phyloP scores from a whole-genome alignment of 495 filamentous ascomycete species.

The Hyaloscypha finlandica region DNA sequence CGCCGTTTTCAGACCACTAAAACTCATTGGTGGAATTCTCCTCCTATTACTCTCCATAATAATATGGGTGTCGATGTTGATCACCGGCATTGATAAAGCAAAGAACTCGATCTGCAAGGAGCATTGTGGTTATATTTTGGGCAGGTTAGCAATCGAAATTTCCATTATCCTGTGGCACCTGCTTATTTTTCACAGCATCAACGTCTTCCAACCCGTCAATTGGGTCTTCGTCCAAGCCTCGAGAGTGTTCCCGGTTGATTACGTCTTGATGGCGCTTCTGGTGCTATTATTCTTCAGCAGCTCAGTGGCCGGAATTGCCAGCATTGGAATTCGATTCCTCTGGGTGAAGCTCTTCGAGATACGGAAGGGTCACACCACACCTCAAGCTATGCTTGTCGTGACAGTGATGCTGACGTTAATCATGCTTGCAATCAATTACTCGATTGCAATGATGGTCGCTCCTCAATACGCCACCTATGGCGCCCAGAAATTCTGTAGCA shows the following conservation, averaged over 20 bases:
- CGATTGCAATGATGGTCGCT: conserved; percentile 84
- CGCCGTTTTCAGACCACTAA: conserved; percentile 77
- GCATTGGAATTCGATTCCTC: conserved; percentile 90
- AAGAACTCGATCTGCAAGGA: conserved; percentile 91
- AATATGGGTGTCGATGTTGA: conserved; percentile 88
- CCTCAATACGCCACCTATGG: conserved; percentile 95
- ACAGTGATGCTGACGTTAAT: conserved; percentile 90
- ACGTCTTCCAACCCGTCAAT: conserved; percentile 94
- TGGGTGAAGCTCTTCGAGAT: conserved; percentile 93
- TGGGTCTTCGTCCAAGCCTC: conserved; percentile 83
- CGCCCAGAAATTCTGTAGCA: conserved; percentile 89
- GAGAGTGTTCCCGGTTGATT: conserved; percentile 88
- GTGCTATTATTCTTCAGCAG: conserved; percentile 84
- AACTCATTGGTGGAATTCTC: conserved; percentile 80
- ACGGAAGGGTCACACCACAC: conserved; percentile 82
- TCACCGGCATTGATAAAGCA: conserved; percentile 94
- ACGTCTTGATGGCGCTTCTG: conserved; percentile 79
- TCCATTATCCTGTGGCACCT: not conserved
- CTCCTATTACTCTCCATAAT: conserved; percentile 69
- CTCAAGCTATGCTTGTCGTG: conserved; percentile 88
- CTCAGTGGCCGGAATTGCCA: conserved; percentile 81
- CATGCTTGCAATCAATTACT: conserved; percentile 86
- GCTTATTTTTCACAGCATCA: conserved; percentile 52
- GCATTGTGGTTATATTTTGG: conserved; percentile 92
- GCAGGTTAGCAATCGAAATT: conserved; percentile 35